Evolutionary conservation across 148 eudicot genomes (phyloP).

Genomic region (Hydrangea macrophylla): DNA sequence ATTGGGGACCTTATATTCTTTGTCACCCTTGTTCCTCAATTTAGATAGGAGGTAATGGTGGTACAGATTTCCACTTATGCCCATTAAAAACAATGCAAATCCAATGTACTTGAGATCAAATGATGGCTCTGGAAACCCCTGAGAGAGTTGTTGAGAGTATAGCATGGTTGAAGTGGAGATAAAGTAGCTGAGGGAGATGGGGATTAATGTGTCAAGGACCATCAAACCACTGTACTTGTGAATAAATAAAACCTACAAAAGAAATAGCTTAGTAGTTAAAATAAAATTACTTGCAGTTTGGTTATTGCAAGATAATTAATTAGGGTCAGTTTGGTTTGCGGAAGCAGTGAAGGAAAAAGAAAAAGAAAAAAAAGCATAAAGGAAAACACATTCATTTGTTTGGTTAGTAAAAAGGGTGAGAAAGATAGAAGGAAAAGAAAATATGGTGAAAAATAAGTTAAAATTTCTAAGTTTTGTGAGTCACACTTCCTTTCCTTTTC

Average conservation of each 20-base stretch:
- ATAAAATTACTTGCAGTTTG: too few relatives aligned
- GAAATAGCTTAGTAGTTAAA: not conserved
- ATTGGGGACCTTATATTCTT: slow-evolving; percentile 52
- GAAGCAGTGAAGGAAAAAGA: too few relatives aligned
- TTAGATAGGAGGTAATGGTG: slow-evolving; percentile 23
- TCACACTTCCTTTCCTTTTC: too few relatives aligned
- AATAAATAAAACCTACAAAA: slow-evolving; percentile 19
- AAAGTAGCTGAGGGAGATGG: slow-evolving; percentile 5
- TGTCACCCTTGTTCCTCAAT: slow-evolving; percentile 10
- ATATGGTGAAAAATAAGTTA: too few relatives aligned
- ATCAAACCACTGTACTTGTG: slow-evolving; percentile 26
- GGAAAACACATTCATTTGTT: too few relatives aligned
- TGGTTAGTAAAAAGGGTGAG: too few relatives aligned
- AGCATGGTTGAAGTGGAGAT: slow-evolving; percentile 12
- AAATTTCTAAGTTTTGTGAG: too few relatives aligned
- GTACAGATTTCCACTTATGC: slow-evolving; percentile 20
- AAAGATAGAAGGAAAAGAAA: too few relatives aligned
- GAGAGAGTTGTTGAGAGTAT: slow-evolving; percentile 15
- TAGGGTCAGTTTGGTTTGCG: too few relatives aligned
- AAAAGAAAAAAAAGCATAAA: too few relatives aligned
- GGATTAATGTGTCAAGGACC: not conserved
- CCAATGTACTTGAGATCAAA: slow-evolving; percentile 13
- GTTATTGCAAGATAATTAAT: too few relatives aligned
- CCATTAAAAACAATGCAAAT: slow-evolving; percentile 3
- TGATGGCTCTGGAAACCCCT: slow-evolving; percentile 14